These are phyloP conservation scores for Yamadazyma blattariae DNA, from an alignment of 1,139 yeast species.

Conservation along the genomic window DNA sequence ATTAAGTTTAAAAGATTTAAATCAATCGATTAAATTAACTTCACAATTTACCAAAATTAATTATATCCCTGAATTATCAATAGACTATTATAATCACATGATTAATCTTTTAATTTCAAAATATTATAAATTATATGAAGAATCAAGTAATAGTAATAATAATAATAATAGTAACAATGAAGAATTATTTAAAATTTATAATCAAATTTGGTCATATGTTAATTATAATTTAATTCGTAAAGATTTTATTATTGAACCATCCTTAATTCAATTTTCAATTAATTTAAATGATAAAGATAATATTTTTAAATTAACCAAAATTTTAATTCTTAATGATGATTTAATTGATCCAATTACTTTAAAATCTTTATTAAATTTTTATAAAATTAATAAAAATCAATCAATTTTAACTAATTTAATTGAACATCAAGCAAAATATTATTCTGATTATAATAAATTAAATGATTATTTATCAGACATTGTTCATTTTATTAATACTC, in stretches of 20 bases:
- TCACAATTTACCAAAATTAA: constrained; percentile 28
- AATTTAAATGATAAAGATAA: constrained; percentile 36
- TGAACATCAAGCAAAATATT: constrained; percentile 33
- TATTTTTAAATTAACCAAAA: constrained; percentile 38
- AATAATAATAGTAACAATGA: not conserved
- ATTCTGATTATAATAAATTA: constrained; percentile 20
- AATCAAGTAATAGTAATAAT: not conserved
- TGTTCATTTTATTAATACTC: constrained; percentile 8
- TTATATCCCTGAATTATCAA: constrained; percentile 39
- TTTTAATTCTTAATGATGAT: constrained; percentile 33
- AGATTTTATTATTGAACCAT: constrained; percentile 30
- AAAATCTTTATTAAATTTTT: constrained; percentile 32
- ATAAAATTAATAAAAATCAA: constrained; percentile 24
- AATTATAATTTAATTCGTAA: constrained; percentile 35
- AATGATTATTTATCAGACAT: constrained; percentile 35
- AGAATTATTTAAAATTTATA: constrained; percentile 9
- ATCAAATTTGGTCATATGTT: constrained; percentile 32
- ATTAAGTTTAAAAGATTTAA: constrained; percentile 20
- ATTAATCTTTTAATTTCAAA: constrained; percentile 23
- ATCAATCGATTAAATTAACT: constrained; percentile 26
- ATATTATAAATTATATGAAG: constrained; percentile 13
- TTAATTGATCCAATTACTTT: constrained; percentile 29
- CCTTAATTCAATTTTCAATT: constrained; percentile 29
- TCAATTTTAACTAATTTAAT: constrained; percentile 33
- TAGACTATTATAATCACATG: constrained; percentile 29